Evolutionary conservation across 805 yeast genomes (phyloP), one percentile per base, ranked within the genome.

Genomic region (Priceomyces carsonii): DNA sequence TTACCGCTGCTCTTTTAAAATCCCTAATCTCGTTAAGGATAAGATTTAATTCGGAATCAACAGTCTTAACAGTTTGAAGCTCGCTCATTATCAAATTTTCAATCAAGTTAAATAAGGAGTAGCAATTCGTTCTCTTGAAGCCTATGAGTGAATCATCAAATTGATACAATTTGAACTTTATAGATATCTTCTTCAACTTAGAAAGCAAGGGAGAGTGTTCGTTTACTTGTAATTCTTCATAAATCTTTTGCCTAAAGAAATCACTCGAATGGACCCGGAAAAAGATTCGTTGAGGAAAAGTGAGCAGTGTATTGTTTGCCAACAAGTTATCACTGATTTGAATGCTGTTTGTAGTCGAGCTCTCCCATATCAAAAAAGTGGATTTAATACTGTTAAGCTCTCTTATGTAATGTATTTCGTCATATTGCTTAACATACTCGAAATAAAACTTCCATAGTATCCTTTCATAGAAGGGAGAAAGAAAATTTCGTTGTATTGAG

Each of bases 371-470:
- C 33, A 66, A 44, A 20, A 60, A 51, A 8, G 59, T 44, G n/a
- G 61, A 49, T 29, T 49, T 47, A 23, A 57, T 22, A 8, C 44
- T 42, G 33, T 49, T 35, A 10, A 66, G 39, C 14, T 32, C 23
- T 10, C 38, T 32, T 5, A 67, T 54, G 25, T 47, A 57, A 38
- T 54, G 39, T 8, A 38, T 10, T 42, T 57, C 63, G 15, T 53
- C 45, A 9, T 30, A 19, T 14, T 22, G 35, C 26, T 36, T 44
- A 28, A 53, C 40, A 38, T 61, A 65, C 26, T 65, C 68, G 36
- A 63, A 63, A 39, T 61, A 53, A 42, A 62, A 67, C 38, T 61
- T 62, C 73, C 73, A 67, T 8, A 65, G 52, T 1, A 66, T 61
- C 17, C 72, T 40, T 43, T 67, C 72, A 46, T 65, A 66, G 33